Conservation (phyloP, 2,329 filamentous ascomycete genomes). For the Thielaviopsis ethacetica region DNA sequence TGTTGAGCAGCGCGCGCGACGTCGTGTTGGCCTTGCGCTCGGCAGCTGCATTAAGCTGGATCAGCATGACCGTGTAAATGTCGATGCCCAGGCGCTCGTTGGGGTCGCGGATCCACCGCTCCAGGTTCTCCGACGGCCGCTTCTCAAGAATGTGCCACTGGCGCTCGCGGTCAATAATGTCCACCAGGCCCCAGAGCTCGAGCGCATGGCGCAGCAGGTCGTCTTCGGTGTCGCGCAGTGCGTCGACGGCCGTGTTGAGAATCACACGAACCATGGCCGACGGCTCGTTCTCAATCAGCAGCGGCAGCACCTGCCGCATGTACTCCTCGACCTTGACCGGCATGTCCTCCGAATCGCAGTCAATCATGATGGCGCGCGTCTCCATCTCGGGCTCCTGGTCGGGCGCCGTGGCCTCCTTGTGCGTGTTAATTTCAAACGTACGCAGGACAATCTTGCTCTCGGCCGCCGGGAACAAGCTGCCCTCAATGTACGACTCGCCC, state of each 20-base stretch:
- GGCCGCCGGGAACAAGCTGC: constrained; percentile 40
- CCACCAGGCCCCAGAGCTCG: constrained; percentile 48
- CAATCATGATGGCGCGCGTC: constrained; percentile 35
- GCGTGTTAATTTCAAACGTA: constrained; percentile 19
- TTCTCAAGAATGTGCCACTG: constrained; percentile 42
- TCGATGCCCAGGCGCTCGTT: constrained; percentile 33
- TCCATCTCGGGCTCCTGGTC: constrained; percentile 20
- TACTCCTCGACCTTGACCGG: constrained; percentile 42
- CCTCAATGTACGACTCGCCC: constrained; percentile 35
- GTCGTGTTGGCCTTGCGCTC: constrained; percentile 46
- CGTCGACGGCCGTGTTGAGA: constrained; percentile 33
- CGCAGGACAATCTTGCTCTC: constrained; percentile 16
- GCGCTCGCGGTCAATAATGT: constrained; percentile 47
- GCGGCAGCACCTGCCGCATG: constrained; percentile 39
- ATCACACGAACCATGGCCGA: constrained; percentile 44
- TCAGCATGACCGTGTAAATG: constrained; percentile 43
- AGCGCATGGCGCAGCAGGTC: constrained; percentile 40
- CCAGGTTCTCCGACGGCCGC: constrained; percentile 24
- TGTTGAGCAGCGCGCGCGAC: constrained; percentile 39
- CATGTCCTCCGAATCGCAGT: constrained; percentile 44
- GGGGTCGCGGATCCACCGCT: constrained; percentile 32
- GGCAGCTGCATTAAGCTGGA: constrained; percentile 47
- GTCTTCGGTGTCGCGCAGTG: constrained; percentile 30
- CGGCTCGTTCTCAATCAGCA: constrained; percentile 42
- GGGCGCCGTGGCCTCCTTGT: constrained; percentile 17